Conservation (phyloP, 2,329 filamentous ascomycete genomes). For the Chalaropsis thielavioides region DNA sequence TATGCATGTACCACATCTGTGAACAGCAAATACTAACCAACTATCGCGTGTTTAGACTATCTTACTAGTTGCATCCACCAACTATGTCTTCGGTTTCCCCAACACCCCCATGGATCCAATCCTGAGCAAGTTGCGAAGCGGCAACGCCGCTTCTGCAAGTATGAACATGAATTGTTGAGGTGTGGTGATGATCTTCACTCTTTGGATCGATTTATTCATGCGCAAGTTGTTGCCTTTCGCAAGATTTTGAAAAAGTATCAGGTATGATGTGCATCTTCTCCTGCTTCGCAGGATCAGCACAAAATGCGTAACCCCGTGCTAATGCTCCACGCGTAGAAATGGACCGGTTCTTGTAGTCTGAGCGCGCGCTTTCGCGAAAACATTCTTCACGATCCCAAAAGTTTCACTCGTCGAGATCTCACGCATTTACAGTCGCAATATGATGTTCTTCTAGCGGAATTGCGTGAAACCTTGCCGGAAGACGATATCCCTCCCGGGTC, state of each 20-base stretch:
- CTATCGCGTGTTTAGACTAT: slow-evolving; percentile 28
- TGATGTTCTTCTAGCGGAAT: slow-evolving; percentile 33
- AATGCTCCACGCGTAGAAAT: slow-evolving; percentile 41
- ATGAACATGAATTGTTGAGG: slow-evolving; percentile 36
- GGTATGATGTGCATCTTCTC: slow-evolving; percentile 29
- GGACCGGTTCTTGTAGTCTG: slow-evolving; percentile 58
- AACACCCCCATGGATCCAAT: slow-evolving; percentile 20
- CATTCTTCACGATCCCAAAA: slow-evolving; percentile 50
- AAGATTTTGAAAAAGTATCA: slow-evolving; percentile 79
- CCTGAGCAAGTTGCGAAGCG: slow-evolving; percentile 26
- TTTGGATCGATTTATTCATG: slow-evolving; percentile 56
- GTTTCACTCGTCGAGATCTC: slow-evolving; percentile 56
- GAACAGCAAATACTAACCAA: slow-evolving; percentile 19
- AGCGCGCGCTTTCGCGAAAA: slow-evolving; percentile 51
- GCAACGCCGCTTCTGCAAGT: slow-evolving; percentile 39
- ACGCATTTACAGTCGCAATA: slow-evolving; percentile 35
- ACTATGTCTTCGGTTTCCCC: slow-evolving; percentile 31
- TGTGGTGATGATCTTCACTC: slow-evolving; percentile 59
- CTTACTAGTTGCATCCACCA: slow-evolving; percentile 35
- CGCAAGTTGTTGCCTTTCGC: slow-evolving; percentile 61
- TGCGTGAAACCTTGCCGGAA: slow-evolving; percentile 33
- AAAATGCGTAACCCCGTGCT: not conserved
- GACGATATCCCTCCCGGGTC: slow-evolving; percentile 28
- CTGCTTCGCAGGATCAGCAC: not conserved
- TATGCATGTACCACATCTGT: not conserved